These are phyloP conservation scores for Ormosia emarginata DNA, from an alignment of 306 rosid species.

Conservation along the genomic window DNA sequence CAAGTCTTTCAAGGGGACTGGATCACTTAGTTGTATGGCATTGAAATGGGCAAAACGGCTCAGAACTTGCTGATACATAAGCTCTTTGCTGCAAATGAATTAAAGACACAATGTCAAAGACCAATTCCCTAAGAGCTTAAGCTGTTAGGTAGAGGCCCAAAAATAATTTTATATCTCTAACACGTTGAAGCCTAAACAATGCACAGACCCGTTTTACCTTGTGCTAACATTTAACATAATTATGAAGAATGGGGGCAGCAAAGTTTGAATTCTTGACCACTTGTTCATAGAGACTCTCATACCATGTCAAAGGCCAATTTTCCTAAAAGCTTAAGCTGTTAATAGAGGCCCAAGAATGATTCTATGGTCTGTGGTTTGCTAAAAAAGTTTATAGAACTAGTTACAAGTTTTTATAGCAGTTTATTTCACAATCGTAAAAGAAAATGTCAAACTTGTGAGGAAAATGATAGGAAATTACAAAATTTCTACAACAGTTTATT, in stretches of 20 bases:
- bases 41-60: constrained; percentile 77
- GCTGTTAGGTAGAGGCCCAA: background rate
- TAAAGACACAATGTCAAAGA: constrained; percentile 12
- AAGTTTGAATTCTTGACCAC: background rate
- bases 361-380: background rate
- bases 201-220: background rate
- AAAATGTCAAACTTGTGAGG: too few relatives aligned
- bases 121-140: background rate
- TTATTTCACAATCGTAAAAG: too few relatives aligned
- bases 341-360: background rate
- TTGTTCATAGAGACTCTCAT: background rate
- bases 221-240: background rate
- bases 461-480: too few relatives aligned
- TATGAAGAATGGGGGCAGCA: background rate
- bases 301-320: background rate
- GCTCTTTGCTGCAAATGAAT: constrained; percentile 76
- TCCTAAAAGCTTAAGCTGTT: background rate
- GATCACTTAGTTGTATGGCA: constrained; percentile 85
- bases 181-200: background rate
- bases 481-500: too few relatives aligned
- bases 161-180: background rate
- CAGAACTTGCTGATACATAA: constrained; percentile 93
- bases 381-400: too few relatives aligned
- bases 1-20: constrained; percentile 72
- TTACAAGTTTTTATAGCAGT: too few relatives aligned